Base-by-base conservation (phyloP, 2,329 filamentous ascomycete species). In the Paracorniculantispora psalliotae region DNA sequence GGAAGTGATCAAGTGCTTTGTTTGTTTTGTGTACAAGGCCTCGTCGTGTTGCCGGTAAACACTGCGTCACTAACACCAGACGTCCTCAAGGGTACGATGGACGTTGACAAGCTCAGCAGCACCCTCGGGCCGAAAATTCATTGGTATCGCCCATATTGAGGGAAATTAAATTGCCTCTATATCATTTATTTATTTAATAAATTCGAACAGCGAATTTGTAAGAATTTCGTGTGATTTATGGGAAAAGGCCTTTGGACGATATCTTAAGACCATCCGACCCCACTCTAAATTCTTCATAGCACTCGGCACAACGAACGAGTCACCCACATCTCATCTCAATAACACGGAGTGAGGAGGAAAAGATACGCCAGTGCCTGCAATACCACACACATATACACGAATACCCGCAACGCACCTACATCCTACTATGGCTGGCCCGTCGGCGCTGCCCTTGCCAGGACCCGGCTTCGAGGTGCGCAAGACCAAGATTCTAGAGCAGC, bases 401-500 rank as follows among this genome's bases (percentile, higher is more conserved):
- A 37, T 37, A 4, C 33, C 17, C 33, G 10, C 17, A 15, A 19
- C 21, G 4, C 10, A 21, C 4, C 41, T n/a, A 17, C 25, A 48
- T 2, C 25, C 7, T 30, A 43, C 25, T 3, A 59, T 59, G 58
- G 44, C 46, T 3, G 37, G 26, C 25, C 37, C 58, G 17, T 43
- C 51, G 25, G 35, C 47, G 13, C 66, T 73, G 52, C 69, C 69
- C 17, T 56, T 62, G n/a, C 70, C 72, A 3, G 69, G 72, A 5
- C 59, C 67, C 15, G 61, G 64, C 37, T 90, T 90, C 68, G 52
- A 73, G 43, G 68, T 73, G 48, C 89, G 85, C 69, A 97, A 97
- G 73, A 71, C 74, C 54, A 85, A 81, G 61, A 96, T 96, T 63
- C 76, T 97, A 15, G 74, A 80, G 44, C 83, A 87, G 64, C 85